A percentile compares a stretch with the other conserved stretches of the same genome.
Evolutionary conservation across 352 stramenopile genomes (phyloP).

Genomic region (Globisporangium paroecandrum): DNA sequence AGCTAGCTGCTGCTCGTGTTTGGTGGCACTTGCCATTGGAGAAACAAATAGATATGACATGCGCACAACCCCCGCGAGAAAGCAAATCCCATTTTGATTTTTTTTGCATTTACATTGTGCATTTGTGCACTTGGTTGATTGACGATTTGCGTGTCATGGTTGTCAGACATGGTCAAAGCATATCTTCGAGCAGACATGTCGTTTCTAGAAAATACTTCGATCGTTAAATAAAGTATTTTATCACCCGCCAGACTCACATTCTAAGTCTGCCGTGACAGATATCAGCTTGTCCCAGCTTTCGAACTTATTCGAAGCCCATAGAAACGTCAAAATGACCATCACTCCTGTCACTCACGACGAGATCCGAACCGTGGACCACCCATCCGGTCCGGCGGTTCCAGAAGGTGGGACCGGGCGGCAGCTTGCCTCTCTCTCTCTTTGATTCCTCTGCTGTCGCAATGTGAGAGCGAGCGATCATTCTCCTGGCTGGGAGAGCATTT

Average conservation of each 20-base stretch:
- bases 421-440: slow-evolving; percentile 3
- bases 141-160: neutral
- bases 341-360: neutral
- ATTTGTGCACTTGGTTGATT: neutral
- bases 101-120: neutral
- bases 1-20: neutral
- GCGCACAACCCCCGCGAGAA: neutral
- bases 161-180: neutral
- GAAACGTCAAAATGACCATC: slow-evolving; percentile 10
- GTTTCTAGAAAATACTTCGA: neutral
- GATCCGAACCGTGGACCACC: slow-evolving; percentile 8
- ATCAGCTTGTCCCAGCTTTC: neutral
- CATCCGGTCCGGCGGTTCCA: slow-evolving; percentile 5
- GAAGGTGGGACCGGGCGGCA: neutral
- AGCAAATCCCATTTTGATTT: slow-evolving; percentile 5
- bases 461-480: neutral
- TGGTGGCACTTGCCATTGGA: neutral
- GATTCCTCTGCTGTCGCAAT: slow-evolving; percentile 2
- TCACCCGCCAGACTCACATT: neutral
- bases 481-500: slow-evolving; percentile 3
- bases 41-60: slow-evolving; percentile 6
- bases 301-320: slow-evolving; percentile 1
- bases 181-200: neutral
- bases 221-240: neutral
- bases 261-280: neutral